Conservation (phyloP, 441 rosid genomes). For the Populus hybrid region DNA sequence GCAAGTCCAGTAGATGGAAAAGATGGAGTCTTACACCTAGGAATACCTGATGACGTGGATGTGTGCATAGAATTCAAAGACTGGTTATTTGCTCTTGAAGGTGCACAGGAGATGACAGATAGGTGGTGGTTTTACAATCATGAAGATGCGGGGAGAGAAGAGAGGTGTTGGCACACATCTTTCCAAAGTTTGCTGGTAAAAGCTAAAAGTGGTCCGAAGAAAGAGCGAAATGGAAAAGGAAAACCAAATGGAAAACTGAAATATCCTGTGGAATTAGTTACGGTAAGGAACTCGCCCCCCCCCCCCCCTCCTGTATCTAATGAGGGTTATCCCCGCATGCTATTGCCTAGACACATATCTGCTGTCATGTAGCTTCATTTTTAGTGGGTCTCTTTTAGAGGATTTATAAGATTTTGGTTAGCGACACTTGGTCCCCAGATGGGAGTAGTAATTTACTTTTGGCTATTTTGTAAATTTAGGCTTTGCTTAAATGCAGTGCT, state of each 20-base stretch:
- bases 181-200: constrained; percentile 63
- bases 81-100: constrained; percentile 98
- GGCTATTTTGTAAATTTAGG: not conserved
- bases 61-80: constrained; percentile 72
- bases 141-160: constrained; percentile 58
- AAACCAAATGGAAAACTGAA: constrained; percentile 34
- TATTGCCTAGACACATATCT: not conserved
- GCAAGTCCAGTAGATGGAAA: constrained; percentile 44
- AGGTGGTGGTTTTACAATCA: constrained; percentile 48
- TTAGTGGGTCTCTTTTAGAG: not conserved
- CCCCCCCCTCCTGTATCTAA: not conserved
- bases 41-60: constrained; percentile 85
- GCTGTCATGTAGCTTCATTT: constrained; percentile 4
- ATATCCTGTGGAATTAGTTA: constrained; percentile 71
- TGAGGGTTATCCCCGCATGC: not conserved
- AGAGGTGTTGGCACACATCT: constrained; percentile 88
- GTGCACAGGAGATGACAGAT: constrained; percentile 66
- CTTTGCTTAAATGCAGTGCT: not conserved
- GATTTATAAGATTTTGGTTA: not conserved
- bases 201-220: constrained; percentile 61
- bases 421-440: not conserved
- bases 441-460: not conserved
- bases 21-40: constrained; percentile 52
- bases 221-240: constrained; percentile 36
- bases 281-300: constrained; percentile 41